Percentiles rank a stretch among this genome's conserved stretches.
Conservation (phyloP, 192 early-diverging fungal genomes). For the Rhizophlyctis rosea region DNA sequence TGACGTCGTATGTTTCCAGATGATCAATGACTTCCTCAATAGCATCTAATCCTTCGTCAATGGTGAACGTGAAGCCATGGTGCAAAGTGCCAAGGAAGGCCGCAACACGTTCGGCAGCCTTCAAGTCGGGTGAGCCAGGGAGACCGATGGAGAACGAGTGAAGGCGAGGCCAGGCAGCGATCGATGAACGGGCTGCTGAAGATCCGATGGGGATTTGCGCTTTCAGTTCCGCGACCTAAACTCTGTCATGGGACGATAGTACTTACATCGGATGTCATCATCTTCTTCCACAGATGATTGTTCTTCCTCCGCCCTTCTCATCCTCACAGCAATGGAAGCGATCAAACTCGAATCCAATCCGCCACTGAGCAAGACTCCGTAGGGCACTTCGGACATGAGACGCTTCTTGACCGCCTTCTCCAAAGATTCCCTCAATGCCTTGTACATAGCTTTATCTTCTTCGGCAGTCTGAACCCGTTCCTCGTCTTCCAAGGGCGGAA, state of each 20-base stretch:
- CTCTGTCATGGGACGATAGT: too few species aligned
- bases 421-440: conserved; percentile 71
- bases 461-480: conserved; percentile 54
- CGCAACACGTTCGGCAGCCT: conserved; percentile 85
- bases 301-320: conserved; percentile 20
- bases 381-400: conserved; percentile 97
- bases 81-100: conserved; percentile 87
- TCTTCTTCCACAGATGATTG: conserved; percentile 53
- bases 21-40: conserved; percentile 94
- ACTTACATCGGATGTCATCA: conserved; percentile 51
- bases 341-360: conserved; percentile 95
- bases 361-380: conserved; percentile 92
- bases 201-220: conserved; percentile 4
- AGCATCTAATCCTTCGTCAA: conserved; percentile 95
- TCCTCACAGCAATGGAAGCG: conserved; percentile 85
- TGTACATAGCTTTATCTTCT: conserved; percentile 60
- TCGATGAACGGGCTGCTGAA: conserved; percentile 54
- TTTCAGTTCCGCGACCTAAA: neutral
- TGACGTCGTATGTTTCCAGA: conserved; percentile 98
- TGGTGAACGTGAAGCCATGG: conserved; percentile 94
- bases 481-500: conserved; percentile 44
- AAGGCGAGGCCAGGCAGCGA: conserved; percentile 74
- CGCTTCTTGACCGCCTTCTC: conserved; percentile 90
- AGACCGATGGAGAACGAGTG: conserved; percentile 98
- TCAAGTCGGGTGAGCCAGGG: conserved; percentile 87